phyloP scores from a whole-genome alignment of 1,284 basidiomycete species.

The Puccinia hordei region DNA sequence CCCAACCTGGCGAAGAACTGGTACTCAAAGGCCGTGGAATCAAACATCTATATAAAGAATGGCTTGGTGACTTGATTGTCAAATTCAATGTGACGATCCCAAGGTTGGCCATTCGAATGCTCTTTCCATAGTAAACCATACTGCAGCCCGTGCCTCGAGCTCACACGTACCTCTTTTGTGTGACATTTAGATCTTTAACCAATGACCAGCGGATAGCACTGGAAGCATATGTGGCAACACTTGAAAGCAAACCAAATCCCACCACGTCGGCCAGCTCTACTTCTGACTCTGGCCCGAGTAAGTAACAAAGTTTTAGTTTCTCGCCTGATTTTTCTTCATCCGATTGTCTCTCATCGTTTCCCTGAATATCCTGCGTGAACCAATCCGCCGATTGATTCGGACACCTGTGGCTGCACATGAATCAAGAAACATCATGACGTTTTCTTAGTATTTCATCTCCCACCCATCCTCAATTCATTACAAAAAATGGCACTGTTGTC shows the following conservation, averaged over 20 bases:
- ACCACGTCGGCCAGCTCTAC: conserved; percentile 17
- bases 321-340: not conserved
- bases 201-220: conserved; percentile 41
- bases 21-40: conserved; percentile 88
- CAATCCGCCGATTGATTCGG: conserved; percentile 21
- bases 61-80: conserved; percentile 81
- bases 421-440: not conserved
- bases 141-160: not conserved
- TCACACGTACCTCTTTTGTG: not conserved
- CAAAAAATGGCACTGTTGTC: not conserved
- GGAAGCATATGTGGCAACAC: conserved; percentile 43
- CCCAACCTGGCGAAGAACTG: conserved; percentile 96
- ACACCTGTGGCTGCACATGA: not conserved
- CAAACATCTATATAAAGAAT: conserved; percentile 62
- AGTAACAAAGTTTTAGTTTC: conserved; percentile 9
- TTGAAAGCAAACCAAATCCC: conserved; percentile 11
- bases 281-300: conserved; percentile 4
- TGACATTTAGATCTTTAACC: conserved; percentile 24
- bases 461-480: not conserved
- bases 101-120: conserved; percentile 66
- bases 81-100: conserved; percentile 86
- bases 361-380: not conserved
- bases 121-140: not conserved
- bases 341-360: not conserved
- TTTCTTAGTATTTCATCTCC: not conserved